Evolutionary conservation across 768 basidiomycete genomes (phyloP), one percentile per base, ranked within the genome.

Genomic region (Suillus subalutaceus): DNA sequence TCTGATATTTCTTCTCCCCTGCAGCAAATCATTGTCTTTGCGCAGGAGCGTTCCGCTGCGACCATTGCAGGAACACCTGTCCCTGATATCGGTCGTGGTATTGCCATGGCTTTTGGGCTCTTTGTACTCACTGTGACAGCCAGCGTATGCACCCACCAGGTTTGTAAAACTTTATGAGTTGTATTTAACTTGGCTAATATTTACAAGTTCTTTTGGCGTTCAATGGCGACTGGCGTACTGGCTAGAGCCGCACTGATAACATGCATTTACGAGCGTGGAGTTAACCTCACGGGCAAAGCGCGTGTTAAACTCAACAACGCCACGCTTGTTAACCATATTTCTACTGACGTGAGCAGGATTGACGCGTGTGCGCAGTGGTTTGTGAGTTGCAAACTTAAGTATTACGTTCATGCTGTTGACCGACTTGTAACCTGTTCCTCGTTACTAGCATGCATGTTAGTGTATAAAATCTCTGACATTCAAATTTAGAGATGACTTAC

Each of bases 291-390:
- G 1, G 88, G 88, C 6, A 89, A 88, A 74, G 84, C 90, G 12
- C 82, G 91, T 59, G 84, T 86, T 16, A 80, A 81, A 38, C 81
- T 90, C 58, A 83, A 88, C 3, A 93, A 91, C 71, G 80, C 84
- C 37, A 82, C 81, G 65, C 78, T 90, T 23, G 81, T 88, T 32
- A 88, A 87, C 69, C 87, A 87, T 69, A 83, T 89, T 59, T 85
- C 84, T 12, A 88, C 88, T 15, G 90, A 92, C 79, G 87, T 90
- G 67, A 86, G 85, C 72, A 80, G 86, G 52, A 79, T 88, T 55
- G 86, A 88, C 69, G 79, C 82, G 10, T 85, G 86, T 70, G 86
- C 88, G 2, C 90, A 90, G 75, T 92, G 89, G 89, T 90, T 90
- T 81, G 86, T 87, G 71, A 84, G 86, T 84, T 65, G 41, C 43